Evolutionary conservation across 2,329 filamentous ascomycete species (phyloP), one percentile per base, ranked within the genome.

Genomic region (Colletotrichum limetticola): DNA sequence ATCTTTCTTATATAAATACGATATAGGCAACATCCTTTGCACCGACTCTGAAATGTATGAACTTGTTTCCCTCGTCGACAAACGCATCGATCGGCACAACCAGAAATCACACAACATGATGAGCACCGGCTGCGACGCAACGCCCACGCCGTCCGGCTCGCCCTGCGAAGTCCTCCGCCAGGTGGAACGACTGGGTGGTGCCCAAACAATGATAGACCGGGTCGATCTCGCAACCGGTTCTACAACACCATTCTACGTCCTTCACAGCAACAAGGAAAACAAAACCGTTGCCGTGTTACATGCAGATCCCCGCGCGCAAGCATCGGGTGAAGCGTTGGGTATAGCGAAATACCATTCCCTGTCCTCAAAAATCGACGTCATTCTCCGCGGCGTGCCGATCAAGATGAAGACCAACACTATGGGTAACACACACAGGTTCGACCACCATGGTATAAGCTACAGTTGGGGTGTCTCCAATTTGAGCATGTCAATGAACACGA

Each of bases 121-220:
- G 37, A 28, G 26, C 59, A 49, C 11, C 59, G 8, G 37, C 59
- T 49, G 42, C 24, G 28, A 61, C 59, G 26, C 46, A 8, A 19
- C 46, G 35, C 60, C 60, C 5, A 42, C 60, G 16, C 60, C 60
- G 6, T 16, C 11, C 26, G 12, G 26, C 60, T 19, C n/a, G 28
- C 68, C 57, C 11, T 71, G 62, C 63, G 57, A 71, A 14, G 46
- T 71, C 19, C 57, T 71, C 2, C 68, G 64, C 11, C 24, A 53
- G n/a, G n/a, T 35, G 11, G 49, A 71, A 24, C 68, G 83, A 75
- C 60, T 77, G 24, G 49, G 30, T 26, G 65, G 65, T 42, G 56
- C 69, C 11, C 69, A 72, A 35, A 64, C 56, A 28, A 72, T 70
- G 19, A 55, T 74, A 49, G 72, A 74, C 64, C 55, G 68, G n/a